Conservation (phyloP, 768 basidiomycete species). For the Tylopilus rubrobrunneus region DNA sequence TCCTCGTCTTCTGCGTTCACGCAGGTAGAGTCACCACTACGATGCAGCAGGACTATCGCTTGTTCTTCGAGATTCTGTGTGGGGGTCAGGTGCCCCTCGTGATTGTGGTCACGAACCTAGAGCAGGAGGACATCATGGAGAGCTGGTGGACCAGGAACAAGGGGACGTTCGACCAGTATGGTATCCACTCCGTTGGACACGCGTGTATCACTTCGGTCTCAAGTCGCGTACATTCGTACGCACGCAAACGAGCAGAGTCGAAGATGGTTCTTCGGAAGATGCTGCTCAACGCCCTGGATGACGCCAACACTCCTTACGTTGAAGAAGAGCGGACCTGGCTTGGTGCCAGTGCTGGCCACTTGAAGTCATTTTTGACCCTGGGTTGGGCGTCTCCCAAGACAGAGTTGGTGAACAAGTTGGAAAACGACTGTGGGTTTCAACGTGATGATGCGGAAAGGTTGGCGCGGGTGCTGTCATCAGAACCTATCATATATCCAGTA, state of each 20-base stretch:
- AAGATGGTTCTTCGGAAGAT: not conserved
- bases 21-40: not conserved
- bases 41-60: not conserved
- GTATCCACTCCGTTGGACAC: not conserved
- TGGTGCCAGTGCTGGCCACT: not conserved
- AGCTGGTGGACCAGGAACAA: not conserved
- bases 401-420: not conserved
- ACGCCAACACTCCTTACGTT: not conserved
- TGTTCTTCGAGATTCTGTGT: not conserved
- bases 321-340: not conserved
- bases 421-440: not conserved
- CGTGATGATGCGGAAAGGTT: not conserved
- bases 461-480: not conserved
- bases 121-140: not conserved
- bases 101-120: not conserved
- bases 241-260: not conserved
- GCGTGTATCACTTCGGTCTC: conserved; percentile 1
- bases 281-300: not conserved
- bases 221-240: not conserved
- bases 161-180: not conserved
- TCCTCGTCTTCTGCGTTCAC: conserved; percentile 1
- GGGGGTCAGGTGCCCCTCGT: not conserved
- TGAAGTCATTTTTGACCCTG: not conserved
- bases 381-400: not conserved
- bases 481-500: too few species aligned